Evolutionary conservation across 768 basidiomycete genomes (phyloP), one percentile per base, ranked within the genome.

Genomic region (Panellus pusillus): DNA sequence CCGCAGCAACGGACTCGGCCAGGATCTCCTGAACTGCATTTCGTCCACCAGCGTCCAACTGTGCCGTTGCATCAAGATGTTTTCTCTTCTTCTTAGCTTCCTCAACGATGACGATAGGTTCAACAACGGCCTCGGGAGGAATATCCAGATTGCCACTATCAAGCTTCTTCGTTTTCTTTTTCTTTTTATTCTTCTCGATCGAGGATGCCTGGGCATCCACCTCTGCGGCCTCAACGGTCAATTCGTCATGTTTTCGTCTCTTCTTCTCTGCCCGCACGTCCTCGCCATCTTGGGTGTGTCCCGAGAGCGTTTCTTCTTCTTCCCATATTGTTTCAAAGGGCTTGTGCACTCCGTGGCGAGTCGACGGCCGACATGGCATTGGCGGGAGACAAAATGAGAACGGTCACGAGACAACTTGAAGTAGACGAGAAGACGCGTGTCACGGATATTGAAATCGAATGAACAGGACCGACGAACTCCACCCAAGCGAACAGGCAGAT

Each of bases 131-230:
- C 11, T 54, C 39, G 29, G 35, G n/a, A 19, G 19, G 29, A 14
- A 42, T 15, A 17, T 62, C 57, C 47, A 57, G 43, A 20, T 72
- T 54, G 62, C 69, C 40, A 24, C 24, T 24, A 61, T 66, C 66
- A 50, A 62, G 63, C 61, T 72, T 72, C 54, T 72, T 71, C 63
- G 69, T 69, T 49, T 69, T 68, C 47, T 72, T 68, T 36, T 63
- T 60, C 60, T 57, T 61, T 40, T 49, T 58, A 38, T 40, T 58
- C 58, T 55, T 52, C 18, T 56, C 65, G 18, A 50, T 57, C 28
- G 54, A 50, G 35, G 55, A 59, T 28, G 50, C 32, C n/a, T 67
- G 72, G 11, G 46, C 44, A 37, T 57, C 55, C 24, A 55, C 63
- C 43, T 50, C 52, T 18, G 36, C 17, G 18, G 15, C 31, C 42